A percentile compares a stretch with the other conserved stretches of the same genome.
Evolutionary conservation across 257 asterid genomes (phyloP).

Genomic region (Capsicum pubescens): DNA sequence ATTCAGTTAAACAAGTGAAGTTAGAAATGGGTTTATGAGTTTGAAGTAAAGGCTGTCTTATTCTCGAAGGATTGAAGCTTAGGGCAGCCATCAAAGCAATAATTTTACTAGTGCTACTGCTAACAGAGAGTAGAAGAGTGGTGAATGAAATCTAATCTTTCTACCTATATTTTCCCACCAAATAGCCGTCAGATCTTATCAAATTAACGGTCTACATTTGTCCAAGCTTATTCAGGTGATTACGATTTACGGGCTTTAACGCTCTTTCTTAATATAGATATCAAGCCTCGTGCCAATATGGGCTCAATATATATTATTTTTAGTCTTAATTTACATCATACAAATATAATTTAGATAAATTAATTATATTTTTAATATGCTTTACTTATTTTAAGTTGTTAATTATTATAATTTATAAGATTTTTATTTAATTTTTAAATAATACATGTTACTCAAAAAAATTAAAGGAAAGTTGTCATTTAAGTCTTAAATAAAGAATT

Average conservation of each 20-base stretch:
- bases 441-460: too few relatives aligned
- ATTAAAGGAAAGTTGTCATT: too few relatives aligned
- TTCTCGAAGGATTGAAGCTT: constrained; percentile 54
- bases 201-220: background rate
- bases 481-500: too few relatives aligned
- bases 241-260: background rate
- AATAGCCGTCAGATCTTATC: background rate
- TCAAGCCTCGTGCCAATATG: too few relatives aligned
- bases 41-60: constrained; percentile 32
- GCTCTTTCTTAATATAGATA: background rate
- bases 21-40: constrained; percentile 47
- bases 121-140: background rate
- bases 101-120: too few relatives aligned
- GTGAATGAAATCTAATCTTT: background rate
- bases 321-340: too few relatives aligned
- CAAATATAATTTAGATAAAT: too few relatives aligned
- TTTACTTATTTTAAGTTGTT: too few relatives aligned
- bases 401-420: too few relatives aligned
- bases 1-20: constrained; percentile 42
- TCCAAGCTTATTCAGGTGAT: background rate
- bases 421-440: too few relatives aligned
- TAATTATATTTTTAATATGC: too few relatives aligned
- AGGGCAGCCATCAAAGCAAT: constrained; percentile 56
- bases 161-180: background rate
- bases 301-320: too few relatives aligned